Base-by-base conservation (phyloP, 306 rosid genomes). In the Cicer yamashitae region DNA sequence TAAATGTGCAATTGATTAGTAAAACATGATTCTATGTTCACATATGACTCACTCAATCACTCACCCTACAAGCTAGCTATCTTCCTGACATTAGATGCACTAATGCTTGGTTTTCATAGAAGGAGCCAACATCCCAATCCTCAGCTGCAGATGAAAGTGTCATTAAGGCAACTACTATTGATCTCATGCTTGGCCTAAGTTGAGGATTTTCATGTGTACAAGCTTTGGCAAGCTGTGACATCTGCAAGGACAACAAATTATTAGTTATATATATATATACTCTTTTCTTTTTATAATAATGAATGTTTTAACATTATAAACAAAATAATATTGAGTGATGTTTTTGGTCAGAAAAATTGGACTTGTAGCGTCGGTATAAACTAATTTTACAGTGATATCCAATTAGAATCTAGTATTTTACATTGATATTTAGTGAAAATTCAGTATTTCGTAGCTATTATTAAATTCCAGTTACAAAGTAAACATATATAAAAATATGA, bases 161-260 rank as follows among this genome's bases (percentile, higher is more conserved):
- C 89, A 89, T 84, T 48, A 91, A 77, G 8, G 92, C 92, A 46
- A 83, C 92, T 18, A 89, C 92, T 61, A 86, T 86, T 40, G 97
- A 89, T 74, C 97, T 87, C 97, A 89, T 89, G 91, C 86, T 91
- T 86, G 94, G 97, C 85, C 97, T 89, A 9, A 87, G 81, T 74
- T 89, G 94, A 67, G 94, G 92, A 67, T 83, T 84, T 61, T 86
- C 92, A 70, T 91, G 92, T 67, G 97, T 89, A 78, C 92, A 87
- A 61, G 88, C 94, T 78, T 74, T 89, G 8, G 91, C 94, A 46
- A 91, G 87, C 43, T 83, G 91, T 22, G 84, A 88, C 88, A 86
- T 82, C 92, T 91, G 83, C 82, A 82, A 17, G 10, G 8, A 47
- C 9, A 45, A 63, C 63, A 54, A 17, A 17, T 67, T 7, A 78